Evolutionary conservation across 352 stramenopile genomes (phyloP), one percentile per base, ranked within the genome.

Genomic region (Globisporangium acanthophoron): DNA sequence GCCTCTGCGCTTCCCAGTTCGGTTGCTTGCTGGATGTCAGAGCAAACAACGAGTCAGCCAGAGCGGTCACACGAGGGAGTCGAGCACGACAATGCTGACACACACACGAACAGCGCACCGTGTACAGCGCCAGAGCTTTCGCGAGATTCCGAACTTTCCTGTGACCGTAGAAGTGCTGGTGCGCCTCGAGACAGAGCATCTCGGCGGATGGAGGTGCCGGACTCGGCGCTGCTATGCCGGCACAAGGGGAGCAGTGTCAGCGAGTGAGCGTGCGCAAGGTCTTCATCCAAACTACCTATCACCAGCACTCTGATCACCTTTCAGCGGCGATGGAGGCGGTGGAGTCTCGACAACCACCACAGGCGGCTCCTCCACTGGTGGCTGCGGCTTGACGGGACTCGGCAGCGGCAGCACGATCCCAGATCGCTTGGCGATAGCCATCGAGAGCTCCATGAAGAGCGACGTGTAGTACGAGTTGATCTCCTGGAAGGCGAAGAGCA

Each of bases 381-480:
- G 49, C 35, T 61, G 53, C 1, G 61, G 48, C 13, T 70, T 69
- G 24, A 76, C 52, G 2, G 74, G 68, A 52, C 60, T 70, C n/a
- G 77, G 80, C 18, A 88, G 55, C 12, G 74, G 77, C 31, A 87
- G 59, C 40, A 77, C 66, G 41, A 82, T 64, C 3, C 74, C 77
- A 2, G 79, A 79, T 43, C 65, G 65, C 37, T 69, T 68, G 24
- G 80, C 83, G 16, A 91, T 65, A 16, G 80, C 74, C 75, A 91
- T 88, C 29, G 77, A 85, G 21, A 91, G 74, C 55, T 92, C 80
- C 70, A 90, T 91, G 60, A 92, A 92, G 5, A 90, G 67, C 18
- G 78, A 89, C 24, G 77, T 87, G 69, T 92, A 92, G 60, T 91
- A 90, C 59, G 83, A 87, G 50, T 88, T 91, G 65, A 91, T 91